These are phyloP conservation scores for Cutaneotrichosporon curvatum DNA, from an alignment of 1,284 basidiomycete species.

Conservation along the genomic window DNA sequence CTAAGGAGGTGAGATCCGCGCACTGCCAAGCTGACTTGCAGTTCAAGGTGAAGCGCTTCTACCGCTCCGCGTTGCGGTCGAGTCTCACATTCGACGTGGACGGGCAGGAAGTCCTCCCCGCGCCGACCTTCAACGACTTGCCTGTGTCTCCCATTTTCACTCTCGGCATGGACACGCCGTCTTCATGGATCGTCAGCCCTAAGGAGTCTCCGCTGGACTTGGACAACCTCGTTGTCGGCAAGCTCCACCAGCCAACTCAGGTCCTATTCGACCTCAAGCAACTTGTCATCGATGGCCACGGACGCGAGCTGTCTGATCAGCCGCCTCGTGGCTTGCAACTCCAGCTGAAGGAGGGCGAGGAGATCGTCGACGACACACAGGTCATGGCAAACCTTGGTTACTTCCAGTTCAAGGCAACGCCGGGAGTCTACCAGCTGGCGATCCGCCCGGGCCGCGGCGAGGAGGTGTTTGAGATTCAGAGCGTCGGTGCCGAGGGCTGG, in stretches of 20 bases:
- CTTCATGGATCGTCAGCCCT: constrained; percentile 87
- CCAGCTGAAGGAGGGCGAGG: constrained; percentile 55
- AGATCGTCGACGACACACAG: constrained; percentile 67
- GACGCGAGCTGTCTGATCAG: constrained; percentile 59
- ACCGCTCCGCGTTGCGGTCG: constrained; percentile 65
- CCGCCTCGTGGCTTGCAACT: constrained; percentile 80
- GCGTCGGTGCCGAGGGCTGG: constrained; percentile 76
- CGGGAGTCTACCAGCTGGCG: constrained; percentile 74
- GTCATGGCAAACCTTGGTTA: constrained; percentile 95
- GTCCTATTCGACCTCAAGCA: constrained; percentile 84
- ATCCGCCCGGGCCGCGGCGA: constrained; percentile 74
- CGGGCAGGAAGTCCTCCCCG: constrained; percentile 50
- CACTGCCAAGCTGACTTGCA: constrained; percentile 33
- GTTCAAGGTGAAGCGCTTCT: constrained; percentile 91
- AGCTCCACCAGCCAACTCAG: constrained; percentile 54
- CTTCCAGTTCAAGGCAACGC: constrained; percentile 87
- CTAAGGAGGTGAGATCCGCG: constrained; percentile 55
- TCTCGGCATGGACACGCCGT: constrained; percentile 78
- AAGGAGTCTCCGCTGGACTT: constrained; percentile 83
- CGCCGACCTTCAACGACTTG: constrained; percentile 47
- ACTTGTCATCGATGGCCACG: constrained; percentile 88
- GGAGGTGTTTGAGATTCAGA: constrained; percentile 74
- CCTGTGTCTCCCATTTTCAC: constrained; percentile 72
- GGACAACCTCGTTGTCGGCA: constrained; percentile 84
- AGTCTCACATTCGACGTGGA: constrained; percentile 59